phyloP scores from a whole-genome alignment of 2,329 filamentous ascomycete genomes.

The Sclerotinia borealis region DNA sequence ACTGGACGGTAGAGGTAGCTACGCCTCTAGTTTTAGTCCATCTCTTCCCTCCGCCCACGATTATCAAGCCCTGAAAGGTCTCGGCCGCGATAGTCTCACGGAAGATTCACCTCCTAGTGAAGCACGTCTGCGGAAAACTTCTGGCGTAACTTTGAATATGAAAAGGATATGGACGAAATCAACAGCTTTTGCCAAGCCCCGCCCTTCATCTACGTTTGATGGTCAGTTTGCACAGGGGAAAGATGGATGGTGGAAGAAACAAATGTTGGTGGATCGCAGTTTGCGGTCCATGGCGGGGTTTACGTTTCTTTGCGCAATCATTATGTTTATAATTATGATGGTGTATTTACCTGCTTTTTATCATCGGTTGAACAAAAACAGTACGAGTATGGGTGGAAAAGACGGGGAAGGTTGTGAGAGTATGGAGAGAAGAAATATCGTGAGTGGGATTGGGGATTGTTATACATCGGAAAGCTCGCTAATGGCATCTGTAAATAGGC shows the following conservation, averaged over 20 bases:
- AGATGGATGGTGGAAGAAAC: slow-evolving; percentile 22
- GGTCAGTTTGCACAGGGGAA: slow-evolving; percentile 21
- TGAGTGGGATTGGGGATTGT: not conserved
- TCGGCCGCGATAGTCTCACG: not conserved
- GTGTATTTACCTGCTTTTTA: slow-evolving; percentile 17
- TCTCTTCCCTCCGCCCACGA: not conserved
- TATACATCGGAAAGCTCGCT: not conserved
- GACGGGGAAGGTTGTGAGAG: slow-evolving; percentile 18
- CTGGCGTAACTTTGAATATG: not conserved
- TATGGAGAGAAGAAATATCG: slow-evolving; percentile 17
- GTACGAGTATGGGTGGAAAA: slow-evolving; percentile 16
- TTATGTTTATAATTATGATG: slow-evolving; percentile 20
- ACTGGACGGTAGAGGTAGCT: not conserved
- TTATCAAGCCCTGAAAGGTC: not conserved
- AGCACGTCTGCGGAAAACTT: not conserved
- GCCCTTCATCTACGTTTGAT: slow-evolving; percentile 14
- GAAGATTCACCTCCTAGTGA: not conserved
- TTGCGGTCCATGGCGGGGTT: slow-evolving; percentile 20
- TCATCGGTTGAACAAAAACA: slow-evolving; percentile 12
- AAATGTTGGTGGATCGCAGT: slow-evolving; percentile 23
- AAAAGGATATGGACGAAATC: slow-evolving; percentile 1
- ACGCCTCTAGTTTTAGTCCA: not conserved
- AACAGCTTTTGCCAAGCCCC: not conserved
- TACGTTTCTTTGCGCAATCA: slow-evolving; percentile 16
- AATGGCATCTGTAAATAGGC: not conserved